Base-by-base conservation (phyloP, 257 asterid species). In the Solanum pinnatisectum region DNA sequence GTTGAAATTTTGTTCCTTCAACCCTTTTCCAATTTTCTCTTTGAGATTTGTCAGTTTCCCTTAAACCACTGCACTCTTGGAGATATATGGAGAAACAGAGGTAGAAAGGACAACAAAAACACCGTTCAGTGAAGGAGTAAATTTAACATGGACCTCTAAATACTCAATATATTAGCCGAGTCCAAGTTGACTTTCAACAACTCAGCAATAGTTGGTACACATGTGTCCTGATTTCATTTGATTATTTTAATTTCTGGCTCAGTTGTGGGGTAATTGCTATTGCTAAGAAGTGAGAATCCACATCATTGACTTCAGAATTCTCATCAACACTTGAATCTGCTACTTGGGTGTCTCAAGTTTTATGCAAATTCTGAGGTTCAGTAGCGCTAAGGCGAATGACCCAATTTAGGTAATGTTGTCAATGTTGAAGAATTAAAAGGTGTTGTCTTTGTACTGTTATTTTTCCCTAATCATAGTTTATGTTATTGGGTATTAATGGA, bases 271-370 rank as follows among this genome's bases (percentile, higher is more conserved):
- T 27, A 3, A 6, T 2, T 13, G 5, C 23, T 68, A 14, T 68
- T 14, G 37, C 76, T 68, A 33, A 68, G 37, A 14, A 12, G 22
- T 68, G 76, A 30, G 37, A 6, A 33, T 71, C 4, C 25, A 71
- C 42, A 9, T 7, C 42, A 33, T 71, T 71, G 79, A 72, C 79
- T 39, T 22, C 27, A 33, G 44, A 72, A 33, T 33, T 72, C 79
- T 72, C 14, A 72, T 74, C 91, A 86, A 35, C 71, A 72, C 39
- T 83, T 73, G 84, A 78, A 86, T 86, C 87, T 87, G 73, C 68
- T 71, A 73, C 67, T 27, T 84, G 87, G 89, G 68, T 74, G 87
- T 74, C 46, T 88, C 60, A 49, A 52, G 27, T 74, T 70, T 67
- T 83, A 25, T 30, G 40, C 56, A 27, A 37, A 49, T 73, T 85